These are phyloP conservation scores for Suillus americanus DNA, from an alignment of 768 basidiomycete genomes.

Conservation along the genomic window DNA sequence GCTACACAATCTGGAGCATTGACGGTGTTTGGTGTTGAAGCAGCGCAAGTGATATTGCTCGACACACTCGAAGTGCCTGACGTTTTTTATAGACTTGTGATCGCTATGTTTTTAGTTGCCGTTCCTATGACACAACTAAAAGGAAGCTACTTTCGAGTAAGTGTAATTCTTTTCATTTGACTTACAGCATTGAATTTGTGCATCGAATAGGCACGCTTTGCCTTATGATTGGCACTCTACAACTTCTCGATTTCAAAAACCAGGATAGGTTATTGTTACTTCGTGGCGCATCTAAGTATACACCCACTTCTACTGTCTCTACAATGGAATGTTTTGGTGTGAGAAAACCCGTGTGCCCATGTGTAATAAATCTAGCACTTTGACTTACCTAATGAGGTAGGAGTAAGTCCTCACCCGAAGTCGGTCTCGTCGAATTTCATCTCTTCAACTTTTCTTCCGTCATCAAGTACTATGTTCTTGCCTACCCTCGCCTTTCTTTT, in stretches of 20 bases:
- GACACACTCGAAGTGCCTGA: background rate
- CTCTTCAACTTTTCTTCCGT: background rate
- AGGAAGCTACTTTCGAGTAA: conserved; percentile 35
- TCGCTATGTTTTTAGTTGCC: conserved; percentile 35
- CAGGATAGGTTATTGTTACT: background rate
- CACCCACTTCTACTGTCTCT: too few species aligned
- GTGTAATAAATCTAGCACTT: too few species aligned
- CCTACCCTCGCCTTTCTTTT: conserved; percentile 58
- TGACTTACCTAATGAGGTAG: background rate
- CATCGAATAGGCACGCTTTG: conserved; percentile 20
- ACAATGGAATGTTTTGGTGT: too few species aligned
- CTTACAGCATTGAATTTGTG: background rate
- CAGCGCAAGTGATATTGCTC: conserved; percentile 27
- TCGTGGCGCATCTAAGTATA: too few species aligned
- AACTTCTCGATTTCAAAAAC: background rate
- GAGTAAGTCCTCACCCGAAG: background rate
- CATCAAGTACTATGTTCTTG: conserved; percentile 32
- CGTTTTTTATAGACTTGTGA: conserved; percentile 24
- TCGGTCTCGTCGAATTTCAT: background rate
- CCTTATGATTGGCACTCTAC: background rate
- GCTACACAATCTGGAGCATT: conserved; percentile 34
- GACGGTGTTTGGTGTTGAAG: conserved; percentile 38
- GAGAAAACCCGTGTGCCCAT: too few species aligned
- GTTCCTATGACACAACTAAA: conserved; percentile 37
- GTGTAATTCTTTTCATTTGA: conserved; percentile 7